Conservation (phyloP, 768 basidiomycete genomes). For the Boletus sp. region DNA sequence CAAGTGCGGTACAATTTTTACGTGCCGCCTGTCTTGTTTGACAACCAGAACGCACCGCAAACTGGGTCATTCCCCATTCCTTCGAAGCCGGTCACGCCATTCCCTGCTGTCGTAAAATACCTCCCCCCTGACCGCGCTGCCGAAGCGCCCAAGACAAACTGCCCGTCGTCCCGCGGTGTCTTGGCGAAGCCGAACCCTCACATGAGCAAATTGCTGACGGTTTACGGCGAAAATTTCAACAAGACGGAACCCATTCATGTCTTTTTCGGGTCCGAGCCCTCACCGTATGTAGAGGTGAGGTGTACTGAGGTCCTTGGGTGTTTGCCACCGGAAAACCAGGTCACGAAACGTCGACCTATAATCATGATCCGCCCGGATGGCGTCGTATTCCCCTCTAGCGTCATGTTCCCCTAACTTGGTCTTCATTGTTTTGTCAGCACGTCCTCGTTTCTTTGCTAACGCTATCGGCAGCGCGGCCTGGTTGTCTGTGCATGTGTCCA, state of each 20-base stretch:
- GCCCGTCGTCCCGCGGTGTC: slow-evolving; percentile 60
- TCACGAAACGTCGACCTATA: slow-evolving; percentile 70
- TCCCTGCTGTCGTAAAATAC: slow-evolving; percentile 87
- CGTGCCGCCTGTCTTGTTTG: slow-evolving; percentile 80
- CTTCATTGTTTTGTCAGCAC: slow-evolving; percentile 7
- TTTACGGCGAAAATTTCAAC: slow-evolving; percentile 87
- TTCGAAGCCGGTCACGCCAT: slow-evolving; percentile 79
- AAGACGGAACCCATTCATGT: slow-evolving; percentile 78
- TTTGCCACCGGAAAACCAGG: slow-evolving; percentile 67
- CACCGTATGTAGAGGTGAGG: slow-evolving; percentile 82
- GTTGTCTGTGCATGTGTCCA: slow-evolving; percentile 17
- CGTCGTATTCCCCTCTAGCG: slow-evolving; percentile 80
- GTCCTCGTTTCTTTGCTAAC: slow-evolving; percentile 16
- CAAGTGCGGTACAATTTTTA: slow-evolving; percentile 94
- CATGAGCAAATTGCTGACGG: slow-evolving; percentile 74
- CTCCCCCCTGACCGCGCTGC: slow-evolving; percentile 85
- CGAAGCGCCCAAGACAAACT: slow-evolving; percentile 74
- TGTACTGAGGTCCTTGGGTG: slow-evolving; percentile 85
- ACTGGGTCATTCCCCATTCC: slow-evolving; percentile 75
- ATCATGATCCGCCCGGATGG: slow-evolving; percentile 82
- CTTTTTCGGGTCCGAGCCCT: slow-evolving; percentile 85
- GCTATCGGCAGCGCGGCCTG: slow-evolving; percentile 31
- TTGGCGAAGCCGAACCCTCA: slow-evolving; percentile 77
- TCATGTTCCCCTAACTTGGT: slow-evolving; percentile 67
- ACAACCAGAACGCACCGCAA: slow-evolving; percentile 70